Evolutionary conservation across 176 grass and related monocot genomes (phyloP).

Genomic region (Carex pumila): DNA sequence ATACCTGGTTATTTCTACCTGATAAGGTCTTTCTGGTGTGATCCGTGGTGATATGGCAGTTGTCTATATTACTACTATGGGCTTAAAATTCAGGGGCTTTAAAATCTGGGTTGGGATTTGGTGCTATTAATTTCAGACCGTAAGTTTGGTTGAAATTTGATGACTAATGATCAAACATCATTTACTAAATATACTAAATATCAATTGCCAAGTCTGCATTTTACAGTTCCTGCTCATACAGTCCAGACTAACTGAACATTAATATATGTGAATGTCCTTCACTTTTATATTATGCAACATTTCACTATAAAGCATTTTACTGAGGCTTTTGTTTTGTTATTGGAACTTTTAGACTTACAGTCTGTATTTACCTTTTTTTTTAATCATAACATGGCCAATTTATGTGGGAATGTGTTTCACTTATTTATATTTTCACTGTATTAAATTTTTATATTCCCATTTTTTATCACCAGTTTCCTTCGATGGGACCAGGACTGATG

Average conservation of each 20-base stretch:
- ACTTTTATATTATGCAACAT: neutral
- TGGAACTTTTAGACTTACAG: neutral
- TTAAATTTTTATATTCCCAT: constrained; percentile 18
- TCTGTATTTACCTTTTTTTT: neutral
- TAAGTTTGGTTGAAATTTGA: neutral
- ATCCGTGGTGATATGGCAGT: neutral
- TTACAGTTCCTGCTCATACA: no score
- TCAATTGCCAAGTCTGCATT: no score
- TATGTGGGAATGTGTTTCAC: neutral
- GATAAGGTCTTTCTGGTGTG: neutral
- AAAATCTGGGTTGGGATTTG: neutral
- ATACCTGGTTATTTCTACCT: constrained; percentile 9
- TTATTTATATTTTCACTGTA: neutral
- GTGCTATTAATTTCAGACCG: neutral
- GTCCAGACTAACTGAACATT: no score
- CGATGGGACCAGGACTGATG: constrained; percentile 32
- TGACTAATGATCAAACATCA: neutral
- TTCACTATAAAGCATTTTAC: neutral
- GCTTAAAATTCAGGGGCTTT: neutral
- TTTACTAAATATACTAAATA: neutral
- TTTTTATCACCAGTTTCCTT: constrained; percentile 38
- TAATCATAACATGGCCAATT: constrained; percentile 8
- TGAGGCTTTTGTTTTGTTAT: neutral
- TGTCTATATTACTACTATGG: neutral
- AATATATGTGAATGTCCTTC: neutral